A percentile compares a stretch with the other conserved stretches of the same genome.
These are phyloP conservation scores for Fusarium sulawesiense DNA, from an alignment of 2,329 filamentous ascomycete genomes.

Conservation along the genomic window DNA sequence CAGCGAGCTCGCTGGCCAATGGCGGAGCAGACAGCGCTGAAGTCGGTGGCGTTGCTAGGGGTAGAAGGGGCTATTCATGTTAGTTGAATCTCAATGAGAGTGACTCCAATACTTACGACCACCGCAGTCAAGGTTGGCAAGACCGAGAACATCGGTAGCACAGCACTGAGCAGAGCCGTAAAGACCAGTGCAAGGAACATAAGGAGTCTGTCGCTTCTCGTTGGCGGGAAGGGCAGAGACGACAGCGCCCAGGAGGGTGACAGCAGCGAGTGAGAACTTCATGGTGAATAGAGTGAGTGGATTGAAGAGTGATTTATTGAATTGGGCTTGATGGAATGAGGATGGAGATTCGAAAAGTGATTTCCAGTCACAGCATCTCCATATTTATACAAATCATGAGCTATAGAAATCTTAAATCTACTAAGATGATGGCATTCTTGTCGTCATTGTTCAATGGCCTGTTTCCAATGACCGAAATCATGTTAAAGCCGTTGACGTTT, in stretches of 20 bases:
- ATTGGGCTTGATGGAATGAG: neutral
- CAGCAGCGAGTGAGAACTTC: conserved; percentile 48
- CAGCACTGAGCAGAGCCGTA: conserved; percentile 66
- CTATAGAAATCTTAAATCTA: neutral
- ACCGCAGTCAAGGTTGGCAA: conserved; percentile 68
- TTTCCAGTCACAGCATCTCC: neutral
- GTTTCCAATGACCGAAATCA: neutral
- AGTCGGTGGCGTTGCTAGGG: conserved; percentile 55
- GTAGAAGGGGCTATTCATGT: conserved; percentile 39
- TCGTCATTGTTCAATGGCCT: conserved; percentile 29
- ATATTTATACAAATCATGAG: conserved; percentile 26
- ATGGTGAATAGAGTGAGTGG: conserved; percentile 36
- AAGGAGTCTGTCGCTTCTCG: conserved; percentile 50
- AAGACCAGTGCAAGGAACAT: conserved; percentile 56
- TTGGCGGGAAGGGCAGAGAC: conserved; percentile 46
- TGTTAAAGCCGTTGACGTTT: conserved; percentile 27
- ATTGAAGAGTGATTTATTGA: conserved; percentile 12
- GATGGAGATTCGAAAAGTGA: neutral
- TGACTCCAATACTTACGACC: conserved; percentile 56
- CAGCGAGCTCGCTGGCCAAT: conserved; percentile 67
- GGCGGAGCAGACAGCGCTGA: conserved; percentile 59
- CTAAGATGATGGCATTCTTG: conserved; percentile 4
- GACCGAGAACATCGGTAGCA: conserved; percentile 68
- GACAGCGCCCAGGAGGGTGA: conserved; percentile 43
- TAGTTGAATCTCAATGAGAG: neutral